Conservation (phyloP, 2,329 filamentous ascomycete genomes). For the Fusarium bactridioides region DNA sequence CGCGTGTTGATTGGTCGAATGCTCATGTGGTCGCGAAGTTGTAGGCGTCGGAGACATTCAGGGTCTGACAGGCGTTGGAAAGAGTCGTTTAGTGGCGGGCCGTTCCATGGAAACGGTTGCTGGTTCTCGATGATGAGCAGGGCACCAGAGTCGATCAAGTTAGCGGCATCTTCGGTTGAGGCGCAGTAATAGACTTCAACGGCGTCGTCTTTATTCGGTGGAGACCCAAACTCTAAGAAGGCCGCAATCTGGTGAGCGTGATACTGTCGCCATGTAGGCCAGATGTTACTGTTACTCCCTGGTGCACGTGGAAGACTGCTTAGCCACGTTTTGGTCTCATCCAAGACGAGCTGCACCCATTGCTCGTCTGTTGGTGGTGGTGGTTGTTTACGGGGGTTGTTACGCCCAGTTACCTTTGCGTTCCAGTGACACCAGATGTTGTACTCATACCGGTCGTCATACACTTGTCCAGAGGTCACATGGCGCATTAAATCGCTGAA, state of each 20-base stretch:
- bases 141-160: neutral
- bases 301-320: too few relatives aligned
- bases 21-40: neutral
- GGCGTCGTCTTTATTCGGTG: neutral
- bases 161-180: neutral
- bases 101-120: neutral
- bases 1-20: neutral
- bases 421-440: neutral
- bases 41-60: neutral
- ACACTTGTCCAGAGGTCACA: neutral
- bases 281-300: too few relatives aligned
- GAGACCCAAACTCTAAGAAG: neutral
- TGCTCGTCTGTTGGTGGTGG: neutral
- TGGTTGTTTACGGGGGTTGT: neutral
- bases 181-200: neutral
- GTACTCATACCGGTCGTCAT: neutral
- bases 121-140: neutral
- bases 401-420: neutral
- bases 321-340: neutral
- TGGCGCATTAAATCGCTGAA: neutral
- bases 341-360: fast-evolving
- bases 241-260: neutral
- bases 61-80: neutral
- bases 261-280: neutral
- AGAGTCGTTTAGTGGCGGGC: neutral